phyloP scores from a whole-genome alignment of 73 alveolate species.

The Tetrahymena borealis region DNA sequence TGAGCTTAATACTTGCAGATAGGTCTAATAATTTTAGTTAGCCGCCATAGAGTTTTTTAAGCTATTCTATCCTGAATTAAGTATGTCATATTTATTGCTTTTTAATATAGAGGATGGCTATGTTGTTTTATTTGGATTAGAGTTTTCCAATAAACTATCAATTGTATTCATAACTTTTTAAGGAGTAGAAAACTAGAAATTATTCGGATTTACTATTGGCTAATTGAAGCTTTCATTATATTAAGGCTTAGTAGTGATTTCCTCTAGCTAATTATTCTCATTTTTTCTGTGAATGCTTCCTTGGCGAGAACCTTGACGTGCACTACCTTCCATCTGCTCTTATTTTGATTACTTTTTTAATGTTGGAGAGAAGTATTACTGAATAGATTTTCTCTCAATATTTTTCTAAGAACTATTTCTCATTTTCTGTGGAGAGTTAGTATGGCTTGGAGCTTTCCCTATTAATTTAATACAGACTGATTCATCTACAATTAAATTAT shows the following conservation, averaged over 20 bases:
- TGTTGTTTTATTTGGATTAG: neutral
- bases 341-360: neutral
- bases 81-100: no score
- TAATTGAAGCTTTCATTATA: neutral
- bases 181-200: neutral
- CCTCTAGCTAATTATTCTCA: neutral
- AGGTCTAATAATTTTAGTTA: neutral
- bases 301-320: neutral
- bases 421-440: neutral
- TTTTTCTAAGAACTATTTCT: neutral
- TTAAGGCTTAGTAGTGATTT: neutral
- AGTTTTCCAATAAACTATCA: neutral
- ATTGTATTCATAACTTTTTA: neutral
- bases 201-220: neutral
- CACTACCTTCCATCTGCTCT: neutral
- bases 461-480: neutral
- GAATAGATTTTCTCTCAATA: neutral
- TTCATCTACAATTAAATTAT: neutral
- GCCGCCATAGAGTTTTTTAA: no score
- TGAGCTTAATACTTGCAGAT: neutral
- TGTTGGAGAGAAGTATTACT: neutral
- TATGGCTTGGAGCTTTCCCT: neutral
- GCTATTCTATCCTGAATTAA: neutral
- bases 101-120: neutral
- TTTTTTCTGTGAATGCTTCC: neutral